Conservation (phyloP, 202 grass and related monocot species). For the Elaeis oleifera region DNA sequence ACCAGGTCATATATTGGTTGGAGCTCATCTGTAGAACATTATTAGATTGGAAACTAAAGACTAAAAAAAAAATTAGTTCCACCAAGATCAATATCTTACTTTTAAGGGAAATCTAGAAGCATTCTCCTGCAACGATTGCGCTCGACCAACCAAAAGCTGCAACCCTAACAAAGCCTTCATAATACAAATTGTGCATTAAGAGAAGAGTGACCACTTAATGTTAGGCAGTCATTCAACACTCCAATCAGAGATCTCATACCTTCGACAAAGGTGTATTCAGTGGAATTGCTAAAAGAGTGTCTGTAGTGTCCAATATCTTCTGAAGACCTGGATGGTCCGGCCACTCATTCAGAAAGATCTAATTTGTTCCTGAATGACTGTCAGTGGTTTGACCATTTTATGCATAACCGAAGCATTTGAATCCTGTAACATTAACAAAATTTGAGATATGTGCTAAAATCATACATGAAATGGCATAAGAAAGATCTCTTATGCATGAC, state of each 20-base stretch:
- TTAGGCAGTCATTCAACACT: too few relatives aligned
- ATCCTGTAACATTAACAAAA: constrained; percentile 40
- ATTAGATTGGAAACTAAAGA: neutral
- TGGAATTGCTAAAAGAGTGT: constrained; percentile 54
- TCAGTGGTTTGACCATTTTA: constrained; percentile 73
- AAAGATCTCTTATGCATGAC: constrained; percentile 27
- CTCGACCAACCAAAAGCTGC: constrained; percentile 66
- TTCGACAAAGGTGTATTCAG: constrained; percentile 53
- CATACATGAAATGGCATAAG: too few relatives aligned
- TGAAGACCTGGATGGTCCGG: constrained; percentile 75
- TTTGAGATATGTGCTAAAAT: neutral
- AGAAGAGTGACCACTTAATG: constrained; percentile 16
- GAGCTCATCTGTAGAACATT: constrained; percentile 45
- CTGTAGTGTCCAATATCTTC: constrained; percentile 57
- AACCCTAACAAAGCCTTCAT: constrained; percentile 74
- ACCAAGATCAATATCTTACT: constrained; percentile 38
- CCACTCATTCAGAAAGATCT: constrained; percentile 61
- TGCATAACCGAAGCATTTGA: constrained; percentile 54
- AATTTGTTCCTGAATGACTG: constrained; percentile 45
- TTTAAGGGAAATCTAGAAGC: constrained; percentile 65
- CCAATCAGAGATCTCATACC: constrained; percentile 28
- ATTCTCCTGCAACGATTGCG: constrained; percentile 80
- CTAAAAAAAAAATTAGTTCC: neutral
- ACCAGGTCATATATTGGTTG: constrained; percentile 61
- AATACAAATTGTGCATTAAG: constrained; percentile 17